Conservation (phyloP, 257 asterid genomes). For the Craterostigma plantagineum region DNA sequence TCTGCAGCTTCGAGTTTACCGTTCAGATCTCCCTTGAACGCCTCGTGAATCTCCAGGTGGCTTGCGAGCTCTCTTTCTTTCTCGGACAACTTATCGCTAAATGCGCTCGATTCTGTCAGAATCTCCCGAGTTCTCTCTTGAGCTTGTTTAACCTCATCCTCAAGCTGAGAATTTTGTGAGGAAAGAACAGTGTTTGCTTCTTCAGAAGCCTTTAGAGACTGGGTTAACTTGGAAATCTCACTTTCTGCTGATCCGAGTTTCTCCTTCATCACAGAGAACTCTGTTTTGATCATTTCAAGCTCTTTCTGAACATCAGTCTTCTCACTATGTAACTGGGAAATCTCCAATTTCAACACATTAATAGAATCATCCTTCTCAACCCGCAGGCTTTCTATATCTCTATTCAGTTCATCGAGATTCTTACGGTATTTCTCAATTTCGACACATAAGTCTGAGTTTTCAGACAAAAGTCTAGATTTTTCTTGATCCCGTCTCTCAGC, state of each 20-base stretch:
- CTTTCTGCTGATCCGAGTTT: conserved; percentile 26
- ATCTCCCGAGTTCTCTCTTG: conserved; percentile 19
- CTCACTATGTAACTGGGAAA: conserved; percentile 24
- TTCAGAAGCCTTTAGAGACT: conserved; percentile 16
- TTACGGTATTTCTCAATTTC: conserved; percentile 27
- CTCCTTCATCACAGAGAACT: conserved; percentile 18
- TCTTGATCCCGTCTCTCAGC: conserved; percentile 25
- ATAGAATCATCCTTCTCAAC: conserved; percentile 22
- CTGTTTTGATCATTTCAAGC: conserved; percentile 24
- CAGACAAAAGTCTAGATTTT: conserved; percentile 22
- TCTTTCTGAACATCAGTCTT: conserved; percentile 21
- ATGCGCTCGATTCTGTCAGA: conserved; percentile 17
- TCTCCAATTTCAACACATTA: conserved; percentile 20
- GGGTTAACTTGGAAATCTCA: conserved; percentile 22
- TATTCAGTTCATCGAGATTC: too few species aligned
- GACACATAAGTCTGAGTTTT: conserved; percentile 22
- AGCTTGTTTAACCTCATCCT: conserved; percentile 20
- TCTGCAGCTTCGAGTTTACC: conserved; percentile 24
- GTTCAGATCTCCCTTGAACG: too few species aligned
- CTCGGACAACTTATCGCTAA: conserved; percentile 13
- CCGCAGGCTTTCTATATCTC: conserved; percentile 12
- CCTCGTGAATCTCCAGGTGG: conserved; percentile 18
- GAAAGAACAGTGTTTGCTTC: conserved; percentile 24
- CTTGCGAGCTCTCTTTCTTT: conserved; percentile 15
- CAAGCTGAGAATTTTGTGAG: conserved; percentile 15